Percentiles rank a stretch among this genome's conserved stretches.
Evolutionary conservation across 495 filamentous ascomycete genomes (phyloP).

Genomic region (Trichoderma reesei): DNA sequence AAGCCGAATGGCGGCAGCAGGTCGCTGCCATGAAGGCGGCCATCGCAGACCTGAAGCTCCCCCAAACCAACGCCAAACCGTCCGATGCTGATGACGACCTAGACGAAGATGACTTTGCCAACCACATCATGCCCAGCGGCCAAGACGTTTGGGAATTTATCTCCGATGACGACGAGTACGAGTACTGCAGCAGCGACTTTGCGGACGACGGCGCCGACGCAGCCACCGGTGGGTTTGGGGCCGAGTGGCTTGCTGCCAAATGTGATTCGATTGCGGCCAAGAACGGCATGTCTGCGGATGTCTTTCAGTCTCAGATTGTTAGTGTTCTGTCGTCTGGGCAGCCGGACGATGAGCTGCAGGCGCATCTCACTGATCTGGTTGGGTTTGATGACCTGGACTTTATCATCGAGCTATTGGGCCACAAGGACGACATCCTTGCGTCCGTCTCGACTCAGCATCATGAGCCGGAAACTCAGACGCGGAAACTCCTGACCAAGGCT

Average conservation of each 20-base stretch:
- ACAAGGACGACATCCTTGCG: conserved; percentile 52
- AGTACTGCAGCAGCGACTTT: conserved; percentile 35
- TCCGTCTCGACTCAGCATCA: conserved; percentile 24
- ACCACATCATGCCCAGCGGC: conserved; percentile 48
- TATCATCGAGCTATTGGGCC: conserved; percentile 70
- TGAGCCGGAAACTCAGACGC: conserved; percentile 42
- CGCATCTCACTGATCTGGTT: conserved; percentile 78
- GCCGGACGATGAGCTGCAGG: conserved; percentile 76
- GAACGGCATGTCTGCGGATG: conserved; percentile 51
- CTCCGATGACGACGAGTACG: conserved; percentile 54
- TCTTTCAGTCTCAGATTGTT: conserved; percentile 60
- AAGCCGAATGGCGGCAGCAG: conserved; percentile 35
- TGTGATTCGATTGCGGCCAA: conserved; percentile 51
- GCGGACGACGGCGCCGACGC: conserved; percentile 22
- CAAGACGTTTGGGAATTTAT: conserved; percentile 90
- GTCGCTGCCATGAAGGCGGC: conserved; percentile 38
- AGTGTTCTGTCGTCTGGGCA: conserved; percentile 56
- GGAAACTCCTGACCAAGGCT: conserved; percentile 57
- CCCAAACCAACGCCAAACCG: conserved; percentile 14
- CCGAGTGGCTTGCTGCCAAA: conserved; percentile 54
- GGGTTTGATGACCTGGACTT: conserved; percentile 89
- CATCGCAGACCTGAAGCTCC: conserved; percentile 28
- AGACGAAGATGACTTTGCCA: conserved; percentile 52
- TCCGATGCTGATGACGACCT: conserved; percentile 33
- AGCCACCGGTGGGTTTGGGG: conserved; percentile 13